phyloP scores from a whole-genome alignment of 2,329 filamentous ascomycete genomes.

The Fusarium denticulatum region DNA sequence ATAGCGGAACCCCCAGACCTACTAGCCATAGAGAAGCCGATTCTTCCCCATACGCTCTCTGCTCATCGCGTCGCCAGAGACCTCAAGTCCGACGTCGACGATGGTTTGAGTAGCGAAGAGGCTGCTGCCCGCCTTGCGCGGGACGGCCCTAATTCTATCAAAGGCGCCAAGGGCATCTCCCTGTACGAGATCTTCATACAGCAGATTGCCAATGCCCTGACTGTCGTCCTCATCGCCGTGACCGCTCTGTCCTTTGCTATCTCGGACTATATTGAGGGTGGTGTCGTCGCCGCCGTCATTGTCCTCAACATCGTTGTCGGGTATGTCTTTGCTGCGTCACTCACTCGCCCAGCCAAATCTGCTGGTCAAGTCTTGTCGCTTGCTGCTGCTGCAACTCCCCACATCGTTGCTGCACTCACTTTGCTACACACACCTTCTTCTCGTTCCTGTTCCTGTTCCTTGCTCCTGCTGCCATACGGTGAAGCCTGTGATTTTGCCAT shows the following conservation, averaged over 20 bases:
- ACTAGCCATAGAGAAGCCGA: constrained; percentile 50
- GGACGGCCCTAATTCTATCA: constrained; percentile 77
- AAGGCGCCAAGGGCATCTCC: constrained; percentile 76
- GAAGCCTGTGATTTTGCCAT: constrained; percentile 43
- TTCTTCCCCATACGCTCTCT: constrained; percentile 50
- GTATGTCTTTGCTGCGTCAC: constrained; percentile 53
- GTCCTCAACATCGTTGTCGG: constrained; percentile 74
- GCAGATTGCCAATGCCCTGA: constrained; percentile 81
- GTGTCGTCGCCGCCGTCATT: constrained; percentile 71
- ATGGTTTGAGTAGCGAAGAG: constrained; percentile 72
- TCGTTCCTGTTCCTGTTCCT: constrained; percentile 21
- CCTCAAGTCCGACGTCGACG: constrained; percentile 55
- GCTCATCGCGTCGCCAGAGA: constrained; percentile 48
- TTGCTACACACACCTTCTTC: constrained; percentile 31
- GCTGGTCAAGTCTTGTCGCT: constrained; percentile 20
- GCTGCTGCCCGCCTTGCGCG: constrained; percentile 71
- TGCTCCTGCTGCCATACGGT: constrained; percentile 41
- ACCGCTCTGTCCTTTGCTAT: constrained; percentile 77
- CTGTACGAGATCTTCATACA: constrained; percentile 80
- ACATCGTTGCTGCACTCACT: constrained; percentile 31
- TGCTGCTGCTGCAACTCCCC: constrained; percentile 21
- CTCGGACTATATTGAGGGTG: constrained; percentile 70
- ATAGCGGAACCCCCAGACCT: constrained; percentile 52
- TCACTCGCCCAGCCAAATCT: constrained; percentile 33
- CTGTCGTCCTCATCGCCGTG: constrained; percentile 77